These are phyloP conservation scores for Colletotrichum salicis DNA, from an alignment of 2,329 filamentous ascomycete genomes.

Conservation along the genomic window DNA sequence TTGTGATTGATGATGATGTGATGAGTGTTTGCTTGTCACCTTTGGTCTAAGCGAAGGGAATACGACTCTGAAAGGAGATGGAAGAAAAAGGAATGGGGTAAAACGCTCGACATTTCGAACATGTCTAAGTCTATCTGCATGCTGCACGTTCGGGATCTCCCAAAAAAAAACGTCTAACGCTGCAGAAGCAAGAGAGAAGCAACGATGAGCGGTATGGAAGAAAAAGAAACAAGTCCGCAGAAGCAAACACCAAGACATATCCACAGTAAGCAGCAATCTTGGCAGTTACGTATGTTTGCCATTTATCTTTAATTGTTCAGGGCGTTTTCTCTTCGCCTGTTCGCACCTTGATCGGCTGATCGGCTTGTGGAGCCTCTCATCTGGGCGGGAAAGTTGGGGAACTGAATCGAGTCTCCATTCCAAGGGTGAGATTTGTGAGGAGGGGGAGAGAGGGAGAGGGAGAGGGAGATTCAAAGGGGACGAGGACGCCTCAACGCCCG, in stretches of 20 bases:
- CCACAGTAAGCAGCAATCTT: neutral
- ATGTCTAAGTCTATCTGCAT: neutral
- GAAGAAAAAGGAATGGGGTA: neutral
- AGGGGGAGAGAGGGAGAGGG: neutral
- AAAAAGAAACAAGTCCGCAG: neutral
- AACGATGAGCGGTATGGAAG: neutral
- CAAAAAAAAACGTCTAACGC: slow-evolving; percentile 7
- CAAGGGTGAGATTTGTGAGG: neutral
- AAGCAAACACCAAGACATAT: neutral
- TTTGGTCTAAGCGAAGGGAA: slow-evolving; percentile 3
- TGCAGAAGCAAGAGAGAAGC: slow-evolving; percentile 4
- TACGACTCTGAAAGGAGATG: neutral
- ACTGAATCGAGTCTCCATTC: neutral
- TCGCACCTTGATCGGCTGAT: slow-evolving; percentile 18
- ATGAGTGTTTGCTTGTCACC: neutral
- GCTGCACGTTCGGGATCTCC: neutral
- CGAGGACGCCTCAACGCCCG: neutral
- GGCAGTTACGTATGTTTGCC: neutral
- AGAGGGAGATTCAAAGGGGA: neutral
- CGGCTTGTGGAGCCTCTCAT: slow-evolving; percentile 11
- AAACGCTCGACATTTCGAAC: neutral
- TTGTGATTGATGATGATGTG: slow-evolving; percentile 13
- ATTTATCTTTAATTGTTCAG: slow-evolving; percentile 9
- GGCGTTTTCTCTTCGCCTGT: neutral
- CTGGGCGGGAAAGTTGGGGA: neutral